A percentile compares a stretch with the other conserved stretches of the same genome.
Evolutionary conservation across 2,329 filamentous ascomycete genomes (phyloP).

Genomic region (Bipolaris zeicola): DNA sequence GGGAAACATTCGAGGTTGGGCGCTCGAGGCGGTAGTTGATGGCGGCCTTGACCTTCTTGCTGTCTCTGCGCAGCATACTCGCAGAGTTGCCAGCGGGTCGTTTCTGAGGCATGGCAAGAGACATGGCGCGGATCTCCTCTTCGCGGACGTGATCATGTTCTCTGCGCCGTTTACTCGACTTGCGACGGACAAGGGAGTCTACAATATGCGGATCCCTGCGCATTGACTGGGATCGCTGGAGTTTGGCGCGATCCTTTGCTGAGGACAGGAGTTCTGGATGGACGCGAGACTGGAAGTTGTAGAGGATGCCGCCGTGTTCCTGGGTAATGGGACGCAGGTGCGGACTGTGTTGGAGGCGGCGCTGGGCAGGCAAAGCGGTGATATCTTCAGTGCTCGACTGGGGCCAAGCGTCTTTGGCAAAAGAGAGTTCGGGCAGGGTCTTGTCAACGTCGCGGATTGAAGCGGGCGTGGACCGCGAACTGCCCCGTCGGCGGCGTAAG

Average conservation of each 20-base stretch:
- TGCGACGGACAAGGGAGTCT: slow-evolving; percentile 67
- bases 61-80: slow-evolving; percentile 67
- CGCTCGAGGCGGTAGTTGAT: slow-evolving; percentile 63
- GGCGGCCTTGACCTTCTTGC: slow-evolving; percentile 66
- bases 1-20: slow-evolving; percentile 72
- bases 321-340: slow-evolving; percentile 55
- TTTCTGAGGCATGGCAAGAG: slow-evolving; percentile 66
- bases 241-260: slow-evolving; percentile 51
- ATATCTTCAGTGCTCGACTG: slow-evolving; percentile 52
- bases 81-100: slow-evolving; percentile 66
- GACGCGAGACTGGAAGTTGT: slow-evolving; percentile 51
- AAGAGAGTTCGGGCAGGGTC: slow-evolving; percentile 22
- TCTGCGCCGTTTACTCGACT: slow-evolving; percentile 71
- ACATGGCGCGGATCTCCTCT: slow-evolving; percentile 87
- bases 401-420: slow-evolving; percentile 20
- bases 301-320: slow-evolving; percentile 50
- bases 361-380: slow-evolving; percentile 53
- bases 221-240: slow-evolving; percentile 55
- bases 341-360: slow-evolving; percentile 52
- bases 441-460: slow-evolving; percentile 43
- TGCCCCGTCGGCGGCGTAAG: slow-evolving; percentile 38
- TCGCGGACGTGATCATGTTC: slow-evolving; percentile 75
- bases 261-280: slow-evolving; percentile 43
- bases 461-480: slow-evolving; percentile 36
- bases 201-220: slow-evolving; percentile 63